Percentiles rank a stretch among this genome's conserved stretches.
phyloP scores from a whole-genome alignment of 768 basidiomycete species.

The Psilocybe subaeruginosa region DNA sequence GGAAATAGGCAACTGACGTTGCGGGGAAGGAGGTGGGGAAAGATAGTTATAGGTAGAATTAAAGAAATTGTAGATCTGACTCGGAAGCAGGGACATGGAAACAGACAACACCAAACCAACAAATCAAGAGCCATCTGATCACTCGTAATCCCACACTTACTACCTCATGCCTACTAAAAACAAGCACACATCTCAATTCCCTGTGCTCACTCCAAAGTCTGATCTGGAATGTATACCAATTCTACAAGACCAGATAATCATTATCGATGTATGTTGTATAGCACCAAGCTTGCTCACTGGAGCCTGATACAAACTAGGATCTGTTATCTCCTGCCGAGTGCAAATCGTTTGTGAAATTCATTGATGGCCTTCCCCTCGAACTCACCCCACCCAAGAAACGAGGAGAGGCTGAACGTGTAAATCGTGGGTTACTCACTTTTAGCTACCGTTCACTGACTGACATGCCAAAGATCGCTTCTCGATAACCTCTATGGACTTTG shows the following conservation, averaged over 20 bases:
- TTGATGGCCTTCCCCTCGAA: slow-evolving; percentile 61
- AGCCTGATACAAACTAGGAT: slow-evolving; percentile 38
- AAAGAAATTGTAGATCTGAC: slow-evolving; percentile 48
- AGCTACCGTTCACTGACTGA: not conserved
- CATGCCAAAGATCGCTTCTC: slow-evolving; percentile 59
- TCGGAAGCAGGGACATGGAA: slow-evolving; percentile 30
- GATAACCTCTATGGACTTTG: slow-evolving; percentile 60
- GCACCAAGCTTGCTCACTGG: not conserved
- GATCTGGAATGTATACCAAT: slow-evolving; percentile 48
- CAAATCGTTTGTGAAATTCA: slow-evolving; percentile 58
- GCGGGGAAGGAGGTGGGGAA: slow-evolving; percentile 41
- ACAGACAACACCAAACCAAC: slow-evolving; percentile 30
- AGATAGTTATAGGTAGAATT: slow-evolving; percentile 64
- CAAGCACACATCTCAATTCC: slow-evolving; percentile 36
- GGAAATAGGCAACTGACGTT: slow-evolving; percentile 28
- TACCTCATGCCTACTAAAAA: not conserved
- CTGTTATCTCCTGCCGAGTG: slow-evolving; percentile 65
- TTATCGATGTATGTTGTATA: slow-evolving; percentile 52
- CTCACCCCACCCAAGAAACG: slow-evolving; percentile 72
- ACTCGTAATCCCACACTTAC: not conserved
- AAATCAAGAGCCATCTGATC: not conserved
- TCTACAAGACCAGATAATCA: slow-evolving; percentile 66
- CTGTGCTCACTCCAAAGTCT: slow-evolving; percentile 45
- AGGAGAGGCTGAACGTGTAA: slow-evolving; percentile 73
- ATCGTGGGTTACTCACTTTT: slow-evolving; percentile 47